phyloP scores from a whole-genome alignment of 768 basidiomycete genomes.

The Termitomyces sp. region DNA sequence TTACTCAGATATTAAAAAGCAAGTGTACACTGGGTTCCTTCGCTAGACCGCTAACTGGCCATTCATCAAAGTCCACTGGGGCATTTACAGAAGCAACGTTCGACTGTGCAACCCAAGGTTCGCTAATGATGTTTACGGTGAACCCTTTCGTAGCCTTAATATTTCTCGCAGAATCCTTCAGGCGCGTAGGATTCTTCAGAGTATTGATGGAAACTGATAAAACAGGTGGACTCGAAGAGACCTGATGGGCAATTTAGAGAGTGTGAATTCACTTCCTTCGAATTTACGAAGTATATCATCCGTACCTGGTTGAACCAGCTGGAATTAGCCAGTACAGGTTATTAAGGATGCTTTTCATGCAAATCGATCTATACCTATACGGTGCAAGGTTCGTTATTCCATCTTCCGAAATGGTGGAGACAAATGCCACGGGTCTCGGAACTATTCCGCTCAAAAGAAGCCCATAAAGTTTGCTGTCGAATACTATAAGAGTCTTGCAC shows the following conservation, averaged over 20 bases:
- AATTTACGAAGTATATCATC: neutral
- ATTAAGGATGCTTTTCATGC: neutral
- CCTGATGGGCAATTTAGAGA: constrained; percentile 27
- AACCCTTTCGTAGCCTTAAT: constrained; percentile 63
- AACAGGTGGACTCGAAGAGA: constrained; percentile 56
- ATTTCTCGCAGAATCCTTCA: constrained; percentile 62
- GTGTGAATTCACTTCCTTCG: constrained; percentile 5
- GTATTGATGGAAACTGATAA: constrained; percentile 40
- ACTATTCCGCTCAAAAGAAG: constrained; percentile 49
- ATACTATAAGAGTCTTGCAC: neutral
- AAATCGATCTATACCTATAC: constrained; percentile 31
- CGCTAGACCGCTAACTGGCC: constrained; percentile 58
- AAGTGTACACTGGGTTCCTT: constrained; percentile 48
- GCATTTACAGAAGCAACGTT: constrained; percentile 49
- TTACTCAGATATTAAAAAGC: neutral
- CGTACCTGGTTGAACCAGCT: constrained; percentile 41
- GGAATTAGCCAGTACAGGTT: neutral
- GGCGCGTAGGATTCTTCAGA: constrained; percentile 12
- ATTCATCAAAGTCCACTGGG: constrained; percentile 49
- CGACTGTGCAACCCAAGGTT: constrained; percentile 57
- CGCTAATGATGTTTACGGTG: constrained; percentile 71
- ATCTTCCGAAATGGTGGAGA: constrained; percentile 51
- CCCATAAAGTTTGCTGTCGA: constrained; percentile 32
- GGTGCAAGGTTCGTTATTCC: constrained; percentile 58
- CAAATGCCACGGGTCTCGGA: constrained; percentile 67